These are phyloP conservation scores for Diaporthe aspalathi DNA, from an alignment of 2,329 filamentous ascomycete species.

Conservation along the genomic window DNA sequence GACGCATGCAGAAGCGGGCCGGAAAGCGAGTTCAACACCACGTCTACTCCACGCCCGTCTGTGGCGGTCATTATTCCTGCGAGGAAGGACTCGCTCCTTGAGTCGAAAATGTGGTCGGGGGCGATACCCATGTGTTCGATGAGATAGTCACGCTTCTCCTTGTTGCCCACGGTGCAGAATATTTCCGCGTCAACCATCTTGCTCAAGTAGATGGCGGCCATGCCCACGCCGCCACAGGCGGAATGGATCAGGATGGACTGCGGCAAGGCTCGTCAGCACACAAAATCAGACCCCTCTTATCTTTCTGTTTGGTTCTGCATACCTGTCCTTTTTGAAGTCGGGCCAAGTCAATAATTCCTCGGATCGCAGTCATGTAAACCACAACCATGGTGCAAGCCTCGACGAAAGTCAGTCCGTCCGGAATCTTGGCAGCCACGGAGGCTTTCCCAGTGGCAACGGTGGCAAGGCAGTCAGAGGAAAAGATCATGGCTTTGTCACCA, in stretches of 20 bases:
- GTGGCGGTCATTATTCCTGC: background rate
- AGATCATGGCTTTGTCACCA: background rate
- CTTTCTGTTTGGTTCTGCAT: background rate
- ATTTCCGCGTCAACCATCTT: slow-evolving; percentile 8
- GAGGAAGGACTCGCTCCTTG: slow-evolving; percentile 1
- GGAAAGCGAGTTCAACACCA: slow-evolving; percentile 27
- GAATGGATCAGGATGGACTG: slow-evolving; percentile 24
- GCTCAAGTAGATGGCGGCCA: slow-evolving; percentile 12
- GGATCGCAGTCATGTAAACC: background rate
- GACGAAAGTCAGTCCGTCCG: background rate
- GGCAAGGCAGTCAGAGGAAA: background rate
- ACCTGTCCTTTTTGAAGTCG: background rate
- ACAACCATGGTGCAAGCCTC: background rate
- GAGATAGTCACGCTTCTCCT: slow-evolving; percentile 2
- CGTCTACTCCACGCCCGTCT: slow-evolving; percentile 17
- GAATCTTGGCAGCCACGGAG: background rate
- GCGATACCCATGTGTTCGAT: background rate
- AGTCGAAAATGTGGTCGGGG: slow-evolving; percentile 20
- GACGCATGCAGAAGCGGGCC: slow-evolving; percentile 20
- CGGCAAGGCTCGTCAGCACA: background rate
- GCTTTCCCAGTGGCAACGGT: background rate
- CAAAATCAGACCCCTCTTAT: background rate
- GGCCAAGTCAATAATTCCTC: background rate
- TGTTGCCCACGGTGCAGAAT: slow-evolving; percentile 11
- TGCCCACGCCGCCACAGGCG: slow-evolving; percentile 29